Conservation (phyloP, 352 stramenopile species). For the Globisporangium takayamanum region DNA sequence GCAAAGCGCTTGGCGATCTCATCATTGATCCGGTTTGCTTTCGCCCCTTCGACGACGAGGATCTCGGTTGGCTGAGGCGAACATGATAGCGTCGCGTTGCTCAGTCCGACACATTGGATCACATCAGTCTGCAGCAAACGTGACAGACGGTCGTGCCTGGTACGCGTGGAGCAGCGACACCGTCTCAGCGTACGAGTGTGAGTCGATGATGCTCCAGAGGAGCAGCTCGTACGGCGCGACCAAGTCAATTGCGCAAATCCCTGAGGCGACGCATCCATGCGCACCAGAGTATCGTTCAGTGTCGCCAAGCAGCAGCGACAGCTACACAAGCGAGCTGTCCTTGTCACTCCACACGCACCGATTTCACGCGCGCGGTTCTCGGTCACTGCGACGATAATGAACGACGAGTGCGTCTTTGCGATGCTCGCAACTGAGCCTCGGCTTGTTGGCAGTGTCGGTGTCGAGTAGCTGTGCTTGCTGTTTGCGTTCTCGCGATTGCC, state of each 20-base stretch:
- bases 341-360: background rate
- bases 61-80: conserved; percentile 56
- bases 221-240: conserved; percentile 61
- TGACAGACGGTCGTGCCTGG: conserved; percentile 23
- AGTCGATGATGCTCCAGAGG: conserved; percentile 77
- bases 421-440: background rate
- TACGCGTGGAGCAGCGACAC: conserved; percentile 67
- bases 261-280: conserved; percentile 1
- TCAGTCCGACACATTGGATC: background rate
- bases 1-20: conserved; percentile 59
- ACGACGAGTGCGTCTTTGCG: conserved; percentile 8
- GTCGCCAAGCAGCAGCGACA: background rate
- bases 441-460: background rate
- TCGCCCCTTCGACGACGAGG: conserved; percentile 56
- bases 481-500: background rate
- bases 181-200: conserved; percentile 64
- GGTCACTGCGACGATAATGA: conserved; percentile 12
- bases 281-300: background rate
- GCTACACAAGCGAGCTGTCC: background rate
- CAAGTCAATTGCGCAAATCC: conserved; percentile 72
- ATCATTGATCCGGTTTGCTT: conserved; percentile 57
- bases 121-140: background rate
- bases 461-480: background rate
- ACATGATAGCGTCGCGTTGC: no score
- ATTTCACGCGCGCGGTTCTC: conserved; percentile 17